phyloP scores from a whole-genome alignment of 441 rosid genomes.

The Sinapis alba region DNA sequence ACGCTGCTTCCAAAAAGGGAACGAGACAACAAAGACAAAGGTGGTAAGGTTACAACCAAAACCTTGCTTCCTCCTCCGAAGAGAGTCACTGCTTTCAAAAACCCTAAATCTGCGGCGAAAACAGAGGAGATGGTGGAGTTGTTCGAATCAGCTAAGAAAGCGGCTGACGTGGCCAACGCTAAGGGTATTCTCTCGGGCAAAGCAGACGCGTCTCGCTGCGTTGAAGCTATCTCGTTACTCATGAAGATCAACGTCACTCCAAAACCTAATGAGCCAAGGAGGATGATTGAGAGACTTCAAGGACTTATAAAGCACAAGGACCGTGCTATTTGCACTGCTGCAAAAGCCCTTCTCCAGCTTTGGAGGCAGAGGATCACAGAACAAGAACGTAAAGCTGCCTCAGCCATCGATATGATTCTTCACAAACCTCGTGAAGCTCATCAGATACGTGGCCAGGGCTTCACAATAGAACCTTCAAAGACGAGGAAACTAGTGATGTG shows the following conservation, averaged over 20 bases:
- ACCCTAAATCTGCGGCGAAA: neutral
- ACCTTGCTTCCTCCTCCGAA: neutral
- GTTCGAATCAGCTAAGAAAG: conserved; percentile 15
- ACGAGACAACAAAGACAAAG: neutral
- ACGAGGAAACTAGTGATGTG: neutral
- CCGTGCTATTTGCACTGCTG: neutral
- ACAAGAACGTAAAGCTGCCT: neutral
- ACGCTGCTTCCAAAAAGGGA: neutral
- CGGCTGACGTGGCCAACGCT: conserved; percentile 1
- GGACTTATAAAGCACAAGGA: conserved; percentile 21
- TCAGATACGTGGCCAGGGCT: neutral
- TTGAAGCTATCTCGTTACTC: conserved; percentile 14
- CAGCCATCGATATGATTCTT: neutral
- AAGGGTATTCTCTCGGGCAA: neutral
- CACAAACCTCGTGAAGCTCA: neutral
- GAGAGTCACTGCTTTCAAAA: neutral
- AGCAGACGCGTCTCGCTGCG: conserved; percentile 7
- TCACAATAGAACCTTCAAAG: neutral
- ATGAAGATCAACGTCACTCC: neutral
- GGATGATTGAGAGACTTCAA: conserved; percentile 18
- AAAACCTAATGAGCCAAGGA: neutral
- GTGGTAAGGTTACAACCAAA: conserved; percentile 1
- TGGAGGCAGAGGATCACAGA: conserved; percentile 13
- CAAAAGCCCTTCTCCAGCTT: conserved; percentile 1
- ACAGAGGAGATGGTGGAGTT: conserved; percentile 7